Base-by-base conservation (phyloP, 176 grass and related monocot species). In the Raddia guianensis region DNA sequence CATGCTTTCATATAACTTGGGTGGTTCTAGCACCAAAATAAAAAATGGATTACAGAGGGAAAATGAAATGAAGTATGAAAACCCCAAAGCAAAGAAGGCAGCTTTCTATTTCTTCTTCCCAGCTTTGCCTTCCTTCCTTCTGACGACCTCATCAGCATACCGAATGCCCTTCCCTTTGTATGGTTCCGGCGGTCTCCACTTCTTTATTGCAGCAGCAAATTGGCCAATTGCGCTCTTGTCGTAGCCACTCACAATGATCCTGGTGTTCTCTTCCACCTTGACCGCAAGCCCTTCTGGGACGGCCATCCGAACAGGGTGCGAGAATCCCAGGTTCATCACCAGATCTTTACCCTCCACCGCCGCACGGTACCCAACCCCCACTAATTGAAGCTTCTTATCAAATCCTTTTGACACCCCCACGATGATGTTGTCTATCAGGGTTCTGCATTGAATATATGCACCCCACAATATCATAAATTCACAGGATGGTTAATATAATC, bases 111-210 rank as follows among this genome's bases (percentile, higher is more conserved):
- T 99, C 82, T 95, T 99, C 87, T 99, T 99, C 18, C 96, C 96
- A 61, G 96, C 90, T 93, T 99, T 95, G 69, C 96, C 96, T 37
- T 95, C 96, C 92, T 99, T 95, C 67, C 80, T 93, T 87, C 92
- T 89, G 12, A 99, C 92, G 76, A 88, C 76, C 46, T 99, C 90
- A 69, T 88, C 84, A 27, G 79, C 76, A 82, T 95, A 99, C 45
- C 88, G 79, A 73, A 99, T 90, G 33, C 96, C 96, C 80, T 99
- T 99, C 4, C 96, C 96, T 73, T 99, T 99, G 90, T 99, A 99
- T 35, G 96, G 96, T 64, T 99, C 92, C 2, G 96, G 96, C 11
- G 92, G 96, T 49, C 96, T 93, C 96, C 96, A 99, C 83, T 93
- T 95, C 88, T 94, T 91, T 58, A 99, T 72, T 5, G 82, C 65